phyloP scores from a whole-genome alignment of 148 eudicot genomes.

The Euryodendron excelsum region DNA sequence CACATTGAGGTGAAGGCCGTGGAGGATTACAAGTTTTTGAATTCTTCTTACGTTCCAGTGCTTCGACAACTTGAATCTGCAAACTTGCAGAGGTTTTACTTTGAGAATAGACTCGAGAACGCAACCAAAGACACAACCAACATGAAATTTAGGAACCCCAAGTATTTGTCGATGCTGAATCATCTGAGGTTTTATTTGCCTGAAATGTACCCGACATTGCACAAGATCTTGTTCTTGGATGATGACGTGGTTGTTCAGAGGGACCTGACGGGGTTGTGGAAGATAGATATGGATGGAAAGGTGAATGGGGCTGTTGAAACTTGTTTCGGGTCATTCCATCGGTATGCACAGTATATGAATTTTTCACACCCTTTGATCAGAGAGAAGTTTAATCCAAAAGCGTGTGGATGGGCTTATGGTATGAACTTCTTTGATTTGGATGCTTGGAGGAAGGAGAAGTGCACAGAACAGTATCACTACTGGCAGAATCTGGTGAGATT shows the following conservation, averaged over 20 bases:
- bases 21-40: conserved; percentile 83
- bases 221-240: conserved; percentile 79
- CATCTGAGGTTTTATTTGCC: conserved; percentile 90
- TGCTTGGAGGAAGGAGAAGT: conserved; percentile 95
- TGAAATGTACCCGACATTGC: conserved; percentile 86
- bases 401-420: conserved; percentile 99
- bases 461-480: conserved; percentile 95
- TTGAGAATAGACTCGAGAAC: conserved; percentile 81
- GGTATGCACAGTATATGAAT: conserved; percentile 96
- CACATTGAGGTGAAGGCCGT: conserved; percentile 89
- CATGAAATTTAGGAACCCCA: conserved; percentile 96
- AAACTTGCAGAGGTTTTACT: conserved; percentile 78
- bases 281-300: conserved; percentile 95
- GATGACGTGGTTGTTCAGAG: conserved; percentile 92
- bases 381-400: conserved; percentile 83
- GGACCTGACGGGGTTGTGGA: conserved; percentile 90
- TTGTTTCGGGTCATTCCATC: conserved; percentile 91
- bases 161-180: conserved; percentile 86
- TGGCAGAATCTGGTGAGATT: conserved; percentile 89
- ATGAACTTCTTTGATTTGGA: conserved; percentile 95
- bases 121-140: conserved; percentile 90
- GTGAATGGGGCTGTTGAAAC: conserved; percentile 98
- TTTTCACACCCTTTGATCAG: conserved; percentile 92
- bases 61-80: conserved; percentile 89
- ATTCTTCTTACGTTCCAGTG: conserved; percentile 89